Evolutionary conservation across 345 rosid genomes (phyloP).

Genomic region (Eucalyptus sideroxylon): DNA sequence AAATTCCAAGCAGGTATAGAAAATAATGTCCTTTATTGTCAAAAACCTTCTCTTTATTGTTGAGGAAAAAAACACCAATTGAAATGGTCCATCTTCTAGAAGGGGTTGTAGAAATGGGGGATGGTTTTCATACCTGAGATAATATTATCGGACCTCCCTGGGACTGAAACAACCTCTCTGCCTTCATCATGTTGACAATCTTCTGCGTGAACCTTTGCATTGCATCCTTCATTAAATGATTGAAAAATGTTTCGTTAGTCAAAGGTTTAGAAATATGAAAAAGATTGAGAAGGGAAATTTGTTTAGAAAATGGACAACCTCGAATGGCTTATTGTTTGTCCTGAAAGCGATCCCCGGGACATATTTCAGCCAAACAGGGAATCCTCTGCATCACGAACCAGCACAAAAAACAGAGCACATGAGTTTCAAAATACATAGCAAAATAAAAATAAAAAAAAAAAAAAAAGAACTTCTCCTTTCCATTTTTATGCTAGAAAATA

Average conservation of each 20-base stretch:
- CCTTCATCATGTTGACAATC: constrained; percentile 28
- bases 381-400: not conserved
- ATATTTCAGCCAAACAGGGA: constrained; percentile 11
- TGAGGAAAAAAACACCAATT: not conserved
- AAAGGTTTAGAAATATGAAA: not conserved
- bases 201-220: constrained; percentile 34
- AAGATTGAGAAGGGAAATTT: not conserved
- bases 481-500: not conserved
- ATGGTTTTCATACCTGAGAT: constrained; percentile 11
- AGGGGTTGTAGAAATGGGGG: not conserved
- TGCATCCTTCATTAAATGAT: not conserved
- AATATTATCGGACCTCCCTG: constrained; percentile 45
- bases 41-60: not conserved
- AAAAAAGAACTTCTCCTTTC: not conserved
- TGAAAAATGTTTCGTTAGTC: not conserved
- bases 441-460: not conserved
- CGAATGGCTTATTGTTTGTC: constrained; percentile 1
- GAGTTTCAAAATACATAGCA: not conserved
- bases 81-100: not conserved
- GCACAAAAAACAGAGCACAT: not conserved
- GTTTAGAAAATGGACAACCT: not conserved
- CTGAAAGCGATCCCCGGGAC: constrained; percentile 6
- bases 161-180: constrained; percentile 21
- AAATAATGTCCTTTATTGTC: not conserved
- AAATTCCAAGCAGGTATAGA: not conserved